Conservation (phyloP, 352 stramenopile genomes). For the Phytophthora pluvialis region DNA sequence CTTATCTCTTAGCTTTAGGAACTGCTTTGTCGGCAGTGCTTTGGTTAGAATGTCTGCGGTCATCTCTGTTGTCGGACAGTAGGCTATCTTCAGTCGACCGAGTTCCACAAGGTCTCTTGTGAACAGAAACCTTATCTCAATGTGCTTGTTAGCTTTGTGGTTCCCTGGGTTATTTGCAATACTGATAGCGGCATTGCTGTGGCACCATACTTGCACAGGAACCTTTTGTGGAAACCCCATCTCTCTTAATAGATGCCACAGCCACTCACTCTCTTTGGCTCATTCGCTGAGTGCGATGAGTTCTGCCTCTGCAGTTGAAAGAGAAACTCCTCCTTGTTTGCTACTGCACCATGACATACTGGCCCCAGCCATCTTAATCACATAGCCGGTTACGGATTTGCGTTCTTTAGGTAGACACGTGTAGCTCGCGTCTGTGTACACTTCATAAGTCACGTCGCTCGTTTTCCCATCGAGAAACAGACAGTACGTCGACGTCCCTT, state of each 20-base stretch:
- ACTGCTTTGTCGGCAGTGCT: conserved; percentile 24
- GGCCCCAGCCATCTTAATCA: not conserved
- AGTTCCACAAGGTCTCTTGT: conserved; percentile 20
- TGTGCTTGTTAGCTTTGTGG: conserved; percentile 26
- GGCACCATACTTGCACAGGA: conserved; percentile 26
- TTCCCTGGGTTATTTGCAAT: conserved; percentile 24
- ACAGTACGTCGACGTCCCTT: conserved; percentile 17
- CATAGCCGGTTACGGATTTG: conserved; percentile 6
- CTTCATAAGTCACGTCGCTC: not conserved
- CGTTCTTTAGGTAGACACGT: conserved; percentile 3
- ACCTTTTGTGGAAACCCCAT: conserved; percentile 14
- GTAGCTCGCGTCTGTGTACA: not conserved
- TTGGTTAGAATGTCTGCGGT: conserved; percentile 26
- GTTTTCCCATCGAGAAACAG: conserved; percentile 4
- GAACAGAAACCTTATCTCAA: conserved; percentile 28
- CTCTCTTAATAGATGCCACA: not conserved
- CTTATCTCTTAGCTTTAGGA: conserved; percentile 18
- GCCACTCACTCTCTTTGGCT: no score
- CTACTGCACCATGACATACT: not conserved
- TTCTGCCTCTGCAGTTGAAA: no score
- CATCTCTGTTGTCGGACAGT: conserved; percentile 25
- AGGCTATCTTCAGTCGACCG: conserved; percentile 8
- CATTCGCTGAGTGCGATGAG: no score
- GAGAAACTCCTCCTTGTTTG: no score
- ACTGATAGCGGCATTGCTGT: conserved; percentile 25